These are phyloP conservation scores for Phytophthora podocarpi DNA, from an alignment of 352 stramenopile species.

Conservation along the genomic window DNA sequence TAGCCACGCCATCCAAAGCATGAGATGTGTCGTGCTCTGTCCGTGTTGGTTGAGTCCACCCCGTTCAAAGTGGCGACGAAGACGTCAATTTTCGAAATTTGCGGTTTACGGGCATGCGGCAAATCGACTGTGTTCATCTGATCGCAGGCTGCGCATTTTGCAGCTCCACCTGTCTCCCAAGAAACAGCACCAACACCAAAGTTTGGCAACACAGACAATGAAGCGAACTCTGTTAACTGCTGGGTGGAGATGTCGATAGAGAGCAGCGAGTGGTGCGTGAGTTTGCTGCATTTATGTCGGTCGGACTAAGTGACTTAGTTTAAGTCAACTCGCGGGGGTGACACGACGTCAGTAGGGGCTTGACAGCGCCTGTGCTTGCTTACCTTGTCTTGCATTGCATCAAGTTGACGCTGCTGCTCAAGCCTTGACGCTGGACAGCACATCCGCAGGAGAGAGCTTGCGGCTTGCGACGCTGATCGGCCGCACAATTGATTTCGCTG, in stretches of 20 bases:
- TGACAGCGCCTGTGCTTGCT: slow-evolving; percentile 31
- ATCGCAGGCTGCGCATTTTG: background rate
- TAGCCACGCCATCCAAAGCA: background rate
- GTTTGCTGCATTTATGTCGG: slow-evolving; percentile 18
- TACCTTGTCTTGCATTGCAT: slow-evolving; percentile 17
- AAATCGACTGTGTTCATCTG: slow-evolving; percentile 15
- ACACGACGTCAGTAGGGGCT: slow-evolving; percentile 27
- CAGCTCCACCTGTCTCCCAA: slow-evolving; percentile 11
- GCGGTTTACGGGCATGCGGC: slow-evolving; percentile 1
- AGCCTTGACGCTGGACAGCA: slow-evolving; percentile 18
- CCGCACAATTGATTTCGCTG: slow-evolving; percentile 23
- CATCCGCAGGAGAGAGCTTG: slow-evolving; percentile 23
- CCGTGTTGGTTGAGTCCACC: slow-evolving; percentile 27
- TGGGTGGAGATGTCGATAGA: slow-evolving; percentile 30
- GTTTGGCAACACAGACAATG: background rate
- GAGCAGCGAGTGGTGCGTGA: slow-evolving; percentile 2
- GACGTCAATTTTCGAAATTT: too few species aligned
- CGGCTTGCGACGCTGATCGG: slow-evolving; percentile 6
- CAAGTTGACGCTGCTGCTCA: background rate
- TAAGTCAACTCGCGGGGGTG: too few species aligned
- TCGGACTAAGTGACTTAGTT: background rate
- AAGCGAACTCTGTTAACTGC: slow-evolving; percentile 7
- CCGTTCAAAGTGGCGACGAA: slow-evolving; percentile 4
- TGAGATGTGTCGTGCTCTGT: slow-evolving; percentile 8
- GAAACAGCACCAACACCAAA: slow-evolving; percentile 1